Evolutionary conservation across 1,284 basidiomycete species (phyloP), one percentile per base, ranked within the genome.

Genomic region (Microstroma glucosiphilum): DNA sequence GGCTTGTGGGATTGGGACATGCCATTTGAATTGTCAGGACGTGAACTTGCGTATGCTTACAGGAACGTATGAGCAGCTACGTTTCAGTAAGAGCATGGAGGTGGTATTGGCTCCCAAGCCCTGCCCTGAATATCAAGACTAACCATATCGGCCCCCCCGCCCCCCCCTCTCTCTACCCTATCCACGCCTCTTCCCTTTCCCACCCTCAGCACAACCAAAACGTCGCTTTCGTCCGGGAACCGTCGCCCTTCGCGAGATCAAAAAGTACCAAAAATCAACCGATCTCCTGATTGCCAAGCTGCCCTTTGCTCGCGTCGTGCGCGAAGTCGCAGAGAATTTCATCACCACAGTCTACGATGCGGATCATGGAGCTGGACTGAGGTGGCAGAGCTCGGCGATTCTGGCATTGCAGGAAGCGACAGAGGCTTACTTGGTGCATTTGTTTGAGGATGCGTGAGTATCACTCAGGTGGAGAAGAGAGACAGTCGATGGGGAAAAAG

Each of bases 341-440:
- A 70, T 79, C 55, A 75, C 72, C 0, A 64, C 60, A 15, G 70
- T 68, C 12, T 77, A 77, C 63, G 70, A 71, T n/a, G 69, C 69
- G 37, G 68, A 67, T 40, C 74, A 69, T 2, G 68, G 66, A 7
- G 68, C 69, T 1, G 76, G 77, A 3, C 59, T 79, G 43, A 64
- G 77, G n/a, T 79, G 77, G 77, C 76, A 79, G 67, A 72, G 69
- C 43, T 75, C 70, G 2, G 77, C 77, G 37, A 77, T 79, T 60
- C 42, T 78, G 37, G 77, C 77, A n/a, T 60, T 79, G 37, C 77
- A 79, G 60, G 77, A 79, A 61, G 77, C 77, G 0, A 78, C 77
- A 2, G 77, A 79, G 55, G 77, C 77, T 0, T 79, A 75, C 55
- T 61, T 79, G 8, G 75, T 78, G 1, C 76, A 78, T 40, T 61